phyloP scores from a whole-genome alignment of 176 grass and related monocot genomes.

The Melocanna baccifera region DNA sequence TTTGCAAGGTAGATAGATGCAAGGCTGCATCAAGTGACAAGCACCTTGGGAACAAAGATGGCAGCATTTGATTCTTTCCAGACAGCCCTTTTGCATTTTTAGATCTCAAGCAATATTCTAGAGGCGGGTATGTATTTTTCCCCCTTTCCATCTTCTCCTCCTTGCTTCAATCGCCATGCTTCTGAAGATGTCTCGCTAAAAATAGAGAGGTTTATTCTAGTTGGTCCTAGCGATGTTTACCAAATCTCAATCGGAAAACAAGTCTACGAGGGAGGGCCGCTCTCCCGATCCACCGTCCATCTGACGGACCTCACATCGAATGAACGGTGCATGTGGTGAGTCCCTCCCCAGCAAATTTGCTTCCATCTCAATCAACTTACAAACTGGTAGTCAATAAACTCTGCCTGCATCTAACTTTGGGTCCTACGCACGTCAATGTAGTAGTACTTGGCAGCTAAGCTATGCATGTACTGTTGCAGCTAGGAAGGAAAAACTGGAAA shows the following conservation, averaged over 20 bases:
- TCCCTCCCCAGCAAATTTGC: no score
- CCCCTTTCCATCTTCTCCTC: not conserved
- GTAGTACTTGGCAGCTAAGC: constrained; percentile 38
- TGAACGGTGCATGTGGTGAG: no score
- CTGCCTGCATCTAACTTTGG: constrained; percentile 44
- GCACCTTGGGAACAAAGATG: constrained; percentile 55
- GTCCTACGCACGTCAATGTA: constrained; percentile 43
- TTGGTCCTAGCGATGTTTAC: constrained; percentile 37
- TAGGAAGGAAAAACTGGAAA: constrained; percentile 30
- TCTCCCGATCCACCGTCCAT: no score
- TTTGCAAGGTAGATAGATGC: constrained; percentile 50
- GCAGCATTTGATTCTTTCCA: constrained; percentile 48
- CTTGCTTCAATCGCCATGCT: constrained; percentile 52
- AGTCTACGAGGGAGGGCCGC: no score
- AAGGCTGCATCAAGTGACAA: constrained; percentile 32
- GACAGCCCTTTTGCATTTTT: constrained; percentile 43
- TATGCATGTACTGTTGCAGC: constrained; percentile 23
- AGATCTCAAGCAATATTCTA: constrained; percentile 28
- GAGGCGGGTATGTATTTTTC: not conserved
- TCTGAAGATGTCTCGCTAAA: constrained; percentile 9
- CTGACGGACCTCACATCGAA: no score
- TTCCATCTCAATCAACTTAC: constrained; percentile 36
- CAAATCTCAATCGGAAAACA: constrained; percentile 46
- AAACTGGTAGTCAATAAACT: constrained; percentile 41
- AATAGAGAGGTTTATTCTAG: not conserved